These are phyloP conservation scores for Cyberlindnera veronae DNA, from an alignment of 805 yeast species.

Conservation along the genomic window DNA sequence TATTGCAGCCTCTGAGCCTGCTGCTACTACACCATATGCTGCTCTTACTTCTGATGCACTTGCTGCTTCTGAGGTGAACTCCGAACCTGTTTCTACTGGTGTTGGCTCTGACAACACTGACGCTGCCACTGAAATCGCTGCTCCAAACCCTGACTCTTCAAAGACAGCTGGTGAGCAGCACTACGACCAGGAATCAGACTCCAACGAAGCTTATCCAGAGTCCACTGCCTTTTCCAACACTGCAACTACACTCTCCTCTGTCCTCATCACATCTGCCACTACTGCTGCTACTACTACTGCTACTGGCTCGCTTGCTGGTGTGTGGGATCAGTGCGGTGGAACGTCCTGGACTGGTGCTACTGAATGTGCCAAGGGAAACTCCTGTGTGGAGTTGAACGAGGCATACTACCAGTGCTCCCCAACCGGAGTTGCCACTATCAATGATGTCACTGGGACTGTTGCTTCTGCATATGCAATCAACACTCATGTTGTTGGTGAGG, in stretches of 20 bases:
- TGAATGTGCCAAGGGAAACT: constrained; percentile 21
- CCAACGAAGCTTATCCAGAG: no score
- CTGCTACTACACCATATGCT: neutral
- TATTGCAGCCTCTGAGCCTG: neutral
- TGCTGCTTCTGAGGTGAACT: neutral
- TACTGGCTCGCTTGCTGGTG: neutral
- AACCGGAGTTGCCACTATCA: neutral
- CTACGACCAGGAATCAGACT: no score
- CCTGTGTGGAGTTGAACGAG: constrained; percentile 20
- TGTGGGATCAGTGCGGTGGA: constrained; percentile 8
- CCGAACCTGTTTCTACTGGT: neutral
- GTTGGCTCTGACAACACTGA: neutral
- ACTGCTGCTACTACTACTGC: neutral
- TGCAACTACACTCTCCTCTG: neutral
- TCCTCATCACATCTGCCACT: neutral
- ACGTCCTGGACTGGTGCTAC: constrained; percentile 1
- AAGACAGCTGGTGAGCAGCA: no score
- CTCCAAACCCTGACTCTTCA: neutral
- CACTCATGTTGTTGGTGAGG: neutral
- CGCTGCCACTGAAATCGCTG: neutral
- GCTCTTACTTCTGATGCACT: neutral
- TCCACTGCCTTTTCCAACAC: neutral
- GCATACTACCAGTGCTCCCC: constrained; percentile 25
- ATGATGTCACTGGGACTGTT: neutral
- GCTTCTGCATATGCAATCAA: neutral